Base-by-base conservation (phyloP, 2,329 filamentous ascomycete species). In the Pseudocercospora eumusae region DNA sequence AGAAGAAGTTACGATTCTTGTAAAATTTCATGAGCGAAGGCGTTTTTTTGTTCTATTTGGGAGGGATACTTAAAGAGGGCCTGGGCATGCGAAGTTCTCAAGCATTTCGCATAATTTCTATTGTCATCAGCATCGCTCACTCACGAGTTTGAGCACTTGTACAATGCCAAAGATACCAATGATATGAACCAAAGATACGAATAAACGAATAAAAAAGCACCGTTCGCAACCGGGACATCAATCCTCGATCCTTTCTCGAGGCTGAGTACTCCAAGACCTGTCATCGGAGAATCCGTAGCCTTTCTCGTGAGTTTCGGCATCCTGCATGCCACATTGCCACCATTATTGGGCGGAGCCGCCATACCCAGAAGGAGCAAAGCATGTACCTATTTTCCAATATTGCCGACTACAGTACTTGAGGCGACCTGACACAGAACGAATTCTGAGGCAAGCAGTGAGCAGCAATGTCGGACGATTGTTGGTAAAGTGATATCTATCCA, bases 261-360 rank as follows among this genome's bases (percentile, higher is more conserved):
- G 47, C 47, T 28, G 47, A 52, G 47, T 18, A 40, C 36, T n/a
- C 15, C 36, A 40, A 40, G 15, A 15, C 3, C 36, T 40, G 36
- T 40, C 36, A 40, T 40, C 36, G 36, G 36, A 18, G 15, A 40
- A 40, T 40, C 21, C 23, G 21, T n/a, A 15, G 18, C 23, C 44
- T 27, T 52, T 31, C 47, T 28, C 47, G 23, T 52, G 23, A 52
- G 47, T 52, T 52, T 52, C 47, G 47, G 47, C 21, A 31, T 52
- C 47, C 47, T 52, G 47, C 47, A 52, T 52, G 47, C 47, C 47
- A 52, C 47, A n/a, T n/a, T n/a, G n/a, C n/a, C n/a, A n/a, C n/a
- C n/a, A n/a, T n/a, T 23, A 27, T 27, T 50, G 21, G 47, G 47
- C 47, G 47, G 47, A 50, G 47, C 47, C 23, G 47, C 15, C 21